phyloP scores from a whole-genome alignment of 176 grass and related monocot genomes.

The Metroxylon sagu region DNA sequence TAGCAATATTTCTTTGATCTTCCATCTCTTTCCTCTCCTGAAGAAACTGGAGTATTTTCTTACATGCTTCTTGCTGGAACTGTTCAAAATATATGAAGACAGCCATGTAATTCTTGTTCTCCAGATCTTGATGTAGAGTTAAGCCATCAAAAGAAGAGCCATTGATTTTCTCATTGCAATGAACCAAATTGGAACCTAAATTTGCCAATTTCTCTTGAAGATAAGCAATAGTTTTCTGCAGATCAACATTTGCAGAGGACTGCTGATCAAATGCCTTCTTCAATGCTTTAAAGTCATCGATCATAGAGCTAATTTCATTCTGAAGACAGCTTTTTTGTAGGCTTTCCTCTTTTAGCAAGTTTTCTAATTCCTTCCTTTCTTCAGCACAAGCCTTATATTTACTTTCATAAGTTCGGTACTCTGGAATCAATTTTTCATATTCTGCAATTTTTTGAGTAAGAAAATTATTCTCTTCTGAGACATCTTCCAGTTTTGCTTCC shows the following conservation, averaged over 20 bases:
- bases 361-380: constrained; percentile 61
- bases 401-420: constrained; percentile 46
- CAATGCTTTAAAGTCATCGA: constrained; percentile 38
- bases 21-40: constrained; percentile 44
- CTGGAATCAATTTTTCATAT: constrained; percentile 36
- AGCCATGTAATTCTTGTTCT: constrained; percentile 41
- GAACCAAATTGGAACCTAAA: constrained; percentile 27
- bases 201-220: constrained; percentile 40
- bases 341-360: constrained; percentile 57
- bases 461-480: constrained; percentile 44
- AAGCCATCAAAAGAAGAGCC: constrained; percentile 29
- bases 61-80: constrained; percentile 45
- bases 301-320: constrained; percentile 35
- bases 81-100: constrained; percentile 40
- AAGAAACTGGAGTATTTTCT: constrained; percentile 47
- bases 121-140: constrained; percentile 32
- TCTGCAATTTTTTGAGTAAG: constrained; percentile 36
- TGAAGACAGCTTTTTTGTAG: constrained; percentile 42
- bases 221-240: constrained; percentile 28
- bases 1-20: constrained; percentile 31
- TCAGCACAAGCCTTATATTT: constrained; percentile 42
- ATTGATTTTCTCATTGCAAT: constrained; percentile 40
- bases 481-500: constrained; percentile 75
- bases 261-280: constrained; percentile 52
- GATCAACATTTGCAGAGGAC: constrained; percentile 40